Percentiles rank a stretch among this genome's conserved stretches.
Evolutionary conservation across 2,329 filamentous ascomycete genomes (phyloP).

Genomic region (Microdochium paspali): DNA sequence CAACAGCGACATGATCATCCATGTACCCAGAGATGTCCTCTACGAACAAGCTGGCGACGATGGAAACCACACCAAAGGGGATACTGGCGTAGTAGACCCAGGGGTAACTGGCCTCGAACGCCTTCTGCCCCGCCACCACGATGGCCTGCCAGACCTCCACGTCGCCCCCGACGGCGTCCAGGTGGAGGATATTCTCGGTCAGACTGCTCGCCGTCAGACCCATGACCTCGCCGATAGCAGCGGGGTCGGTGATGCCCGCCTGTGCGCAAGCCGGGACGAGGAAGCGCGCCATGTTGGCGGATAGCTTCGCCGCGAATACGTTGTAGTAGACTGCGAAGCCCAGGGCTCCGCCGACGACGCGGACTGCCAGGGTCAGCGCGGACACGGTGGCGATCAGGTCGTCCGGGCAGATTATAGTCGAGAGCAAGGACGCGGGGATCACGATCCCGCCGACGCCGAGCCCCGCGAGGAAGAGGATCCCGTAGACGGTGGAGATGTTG

Average conservation of each 20-base stretch:
- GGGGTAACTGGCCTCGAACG: conserved; percentile 48
- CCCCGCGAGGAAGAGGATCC: conserved; percentile 49
- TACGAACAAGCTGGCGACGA: conserved; percentile 48
- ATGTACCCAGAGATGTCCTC: conserved; percentile 49
- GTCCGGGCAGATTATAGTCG: conserved; percentile 60
- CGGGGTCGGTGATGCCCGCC: conserved; percentile 36
- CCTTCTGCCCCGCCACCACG: conserved; percentile 44
- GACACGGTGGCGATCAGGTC: conserved; percentile 62
- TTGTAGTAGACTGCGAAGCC: conserved; percentile 53
- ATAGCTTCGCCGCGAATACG: conserved; percentile 37
- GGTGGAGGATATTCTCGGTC: conserved; percentile 31
- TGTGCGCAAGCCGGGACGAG: conserved; percentile 25
- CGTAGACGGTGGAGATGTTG: conserved; percentile 45
- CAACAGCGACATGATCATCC: conserved; percentile 47
- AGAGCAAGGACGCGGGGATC: conserved; percentile 58
- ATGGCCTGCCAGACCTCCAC: conserved; percentile 38
- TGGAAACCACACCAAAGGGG: conserved; percentile 46
- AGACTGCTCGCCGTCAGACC: conserved; percentile 42
- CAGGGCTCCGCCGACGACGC: conserved; percentile 57
- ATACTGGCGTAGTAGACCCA: conserved; percentile 55
- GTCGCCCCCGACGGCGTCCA: conserved; percentile 38
- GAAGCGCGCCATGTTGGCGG: conserved; percentile 37
- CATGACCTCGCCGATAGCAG: conserved; percentile 39
- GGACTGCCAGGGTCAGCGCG: conserved; percentile 59
- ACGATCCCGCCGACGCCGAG: conserved; percentile 60